A percentile compares a stretch with the other conserved stretches of the same genome.
These are phyloP conservation scores for Pugionium dolabratum DNA, from an alignment of 345 rosid genomes.

Conservation along the genomic window DNA sequence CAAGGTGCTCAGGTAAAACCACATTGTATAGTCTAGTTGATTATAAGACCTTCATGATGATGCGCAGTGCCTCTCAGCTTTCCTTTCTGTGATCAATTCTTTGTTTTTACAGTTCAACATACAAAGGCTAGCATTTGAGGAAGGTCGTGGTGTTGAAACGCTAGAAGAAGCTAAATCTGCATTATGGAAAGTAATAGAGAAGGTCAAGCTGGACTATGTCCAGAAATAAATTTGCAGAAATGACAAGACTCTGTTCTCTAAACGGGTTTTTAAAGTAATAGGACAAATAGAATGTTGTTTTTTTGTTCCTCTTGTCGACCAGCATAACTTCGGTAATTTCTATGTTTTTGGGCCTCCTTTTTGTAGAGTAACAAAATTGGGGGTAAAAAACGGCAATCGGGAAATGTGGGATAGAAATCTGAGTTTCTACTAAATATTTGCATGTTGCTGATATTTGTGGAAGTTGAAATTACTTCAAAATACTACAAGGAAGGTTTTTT, in stretches of 20 bases:
- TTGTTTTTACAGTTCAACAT: conserved; percentile 63
- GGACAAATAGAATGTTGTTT: conserved; percentile 12
- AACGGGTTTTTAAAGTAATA: conserved; percentile 6
- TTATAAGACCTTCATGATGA: background rate
- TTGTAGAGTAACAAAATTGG: conserved; percentile 13
- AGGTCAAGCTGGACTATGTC: conserved; percentile 57
- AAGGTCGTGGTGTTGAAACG: conserved; percentile 70
- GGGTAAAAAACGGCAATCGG: background rate
- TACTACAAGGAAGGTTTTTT: no score
- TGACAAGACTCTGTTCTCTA: conserved; percentile 29
- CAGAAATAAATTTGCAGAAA: conserved; percentile 54
- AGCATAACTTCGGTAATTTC: conserved; percentile 28
- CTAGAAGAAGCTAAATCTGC: conserved; percentile 91
- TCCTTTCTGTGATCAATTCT: background rate
- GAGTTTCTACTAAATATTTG: conserved; percentile 20
- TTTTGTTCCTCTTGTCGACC: conserved; percentile 13
- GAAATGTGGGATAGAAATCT: conserved; percentile 18
- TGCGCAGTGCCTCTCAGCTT: conserved; percentile 10
- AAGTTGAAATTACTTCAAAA: background rate
- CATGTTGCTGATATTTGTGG: background rate
- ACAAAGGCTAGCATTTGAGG: conserved; percentile 87
- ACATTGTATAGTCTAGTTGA: conserved; percentile 1
- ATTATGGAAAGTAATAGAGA: conserved; percentile 65
- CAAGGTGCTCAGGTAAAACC: conserved; percentile 90
- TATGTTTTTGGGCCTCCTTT: conserved; percentile 8